A percentile compares a stretch with the other conserved stretches of the same genome.
These are phyloP conservation scores for Teratosphaeria viscida DNA, from an alignment of 2,329 filamentous ascomycete species.

Conservation along the genomic window DNA sequence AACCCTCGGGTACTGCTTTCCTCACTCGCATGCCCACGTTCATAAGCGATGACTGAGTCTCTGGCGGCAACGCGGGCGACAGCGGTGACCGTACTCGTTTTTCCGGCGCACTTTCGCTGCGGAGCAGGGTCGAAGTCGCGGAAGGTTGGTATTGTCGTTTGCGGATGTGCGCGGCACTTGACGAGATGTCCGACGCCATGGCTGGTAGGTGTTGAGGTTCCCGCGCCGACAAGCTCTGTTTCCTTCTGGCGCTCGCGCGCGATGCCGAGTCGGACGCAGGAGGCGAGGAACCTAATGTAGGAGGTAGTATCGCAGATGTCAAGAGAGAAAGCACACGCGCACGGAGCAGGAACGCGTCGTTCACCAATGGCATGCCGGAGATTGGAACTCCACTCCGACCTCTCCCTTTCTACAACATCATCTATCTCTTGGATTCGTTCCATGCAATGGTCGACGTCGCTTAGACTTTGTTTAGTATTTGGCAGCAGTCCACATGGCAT, in stretches of 20 bases:
- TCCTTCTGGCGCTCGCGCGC: not conserved
- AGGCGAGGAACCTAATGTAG: not conserved
- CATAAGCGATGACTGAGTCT: slow-evolving; percentile 71
- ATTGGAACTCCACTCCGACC: not conserved
- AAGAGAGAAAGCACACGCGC: not conserved
- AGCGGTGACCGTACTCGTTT: slow-evolving; percentile 14
- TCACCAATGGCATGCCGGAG: not conserved
- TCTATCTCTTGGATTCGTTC: not conserved
- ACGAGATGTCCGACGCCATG: not conserved
- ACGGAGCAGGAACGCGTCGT: not conserved
- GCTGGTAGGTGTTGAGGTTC: not conserved
- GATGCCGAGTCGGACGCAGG: not conserved
- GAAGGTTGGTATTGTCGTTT: slow-evolving; percentile 37
- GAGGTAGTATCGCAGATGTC: not conserved
- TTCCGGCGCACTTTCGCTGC: slow-evolving; percentile 3
- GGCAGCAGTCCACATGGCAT: not conserved
- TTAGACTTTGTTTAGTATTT: too few relatives aligned
- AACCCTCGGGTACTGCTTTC: slow-evolving; percentile 87
- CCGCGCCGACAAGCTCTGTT: not conserved
- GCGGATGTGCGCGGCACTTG: slow-evolving; percentile 15
- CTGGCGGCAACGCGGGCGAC: slow-evolving; percentile 48
- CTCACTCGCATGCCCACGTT: slow-evolving; percentile 89
- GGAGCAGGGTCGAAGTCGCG: slow-evolving; percentile 35
- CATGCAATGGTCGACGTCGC: too few relatives aligned
- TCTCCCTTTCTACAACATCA: not conserved